These are phyloP conservation scores for Monilinia fructicola DNA, from an alignment of 2,329 filamentous ascomycete species.

Conservation along the genomic window DNA sequence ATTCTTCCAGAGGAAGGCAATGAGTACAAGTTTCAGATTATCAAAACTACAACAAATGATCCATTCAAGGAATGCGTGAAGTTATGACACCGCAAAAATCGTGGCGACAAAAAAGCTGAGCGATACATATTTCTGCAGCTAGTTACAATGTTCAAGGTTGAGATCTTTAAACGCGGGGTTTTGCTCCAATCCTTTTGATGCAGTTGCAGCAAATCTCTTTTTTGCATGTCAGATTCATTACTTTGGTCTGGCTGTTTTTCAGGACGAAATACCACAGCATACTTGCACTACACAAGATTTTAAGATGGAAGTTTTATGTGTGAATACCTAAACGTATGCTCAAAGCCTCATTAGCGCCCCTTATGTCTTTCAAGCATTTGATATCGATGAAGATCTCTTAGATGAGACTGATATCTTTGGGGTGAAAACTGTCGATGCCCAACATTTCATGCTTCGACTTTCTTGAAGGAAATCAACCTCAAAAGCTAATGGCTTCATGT, in stretches of 20 bases:
- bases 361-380: neutral
- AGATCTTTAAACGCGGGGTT: conserved; percentile 16
- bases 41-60: neutral
- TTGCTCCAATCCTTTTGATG: neutral
- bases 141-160: conserved; percentile 4
- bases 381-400: neutral
- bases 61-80: conserved; percentile 22
- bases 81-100: conserved; percentile 14
- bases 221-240: neutral
- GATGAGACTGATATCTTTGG: neutral
- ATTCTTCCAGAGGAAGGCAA: neutral
- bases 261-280: neutral
- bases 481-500: neutral
- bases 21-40: conserved; percentile 4
- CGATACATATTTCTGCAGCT: conserved; percentile 19
- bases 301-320: neutral
- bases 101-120: conserved; percentile 3
- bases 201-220: neutral
- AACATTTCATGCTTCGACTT: neutral
- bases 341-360: neutral
- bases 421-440: neutral
- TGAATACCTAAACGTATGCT: neutral
- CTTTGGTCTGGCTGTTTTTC: neutral
- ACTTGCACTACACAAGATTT: neutral
- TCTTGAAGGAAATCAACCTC: neutral